These are phyloP conservation scores for Cladosporium sp. DNA, from an alignment of 2,329 filamentous ascomycete species.

Conservation along the genomic window DNA sequence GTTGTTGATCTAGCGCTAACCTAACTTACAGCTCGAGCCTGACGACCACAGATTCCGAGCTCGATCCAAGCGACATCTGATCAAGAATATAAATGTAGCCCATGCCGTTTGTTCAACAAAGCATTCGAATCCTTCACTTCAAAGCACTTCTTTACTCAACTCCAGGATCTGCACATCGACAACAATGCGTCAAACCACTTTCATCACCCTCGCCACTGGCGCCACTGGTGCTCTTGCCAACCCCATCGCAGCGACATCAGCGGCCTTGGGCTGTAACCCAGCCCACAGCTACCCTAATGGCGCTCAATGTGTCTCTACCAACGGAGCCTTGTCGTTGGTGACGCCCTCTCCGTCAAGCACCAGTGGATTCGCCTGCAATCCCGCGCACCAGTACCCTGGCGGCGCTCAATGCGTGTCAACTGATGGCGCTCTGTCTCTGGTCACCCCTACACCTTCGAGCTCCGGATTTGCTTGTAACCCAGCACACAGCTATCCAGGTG, in stretches of 20 bases:
- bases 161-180: not conserved
- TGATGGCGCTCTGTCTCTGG: slow-evolving; percentile 16
- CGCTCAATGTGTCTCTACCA: slow-evolving; percentile 18
- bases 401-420: slow-evolving; percentile 17
- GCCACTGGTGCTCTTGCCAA: slow-evolving; percentile 8
- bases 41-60: too few relatives aligned
- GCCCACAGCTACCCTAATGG: slow-evolving; percentile 22
- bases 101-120: too few relatives aligned
- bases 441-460: slow-evolving; percentile 11
- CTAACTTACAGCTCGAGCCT: too few relatives aligned
- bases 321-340: slow-evolving; percentile 19
- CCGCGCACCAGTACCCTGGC: slow-evolving; percentile 18
- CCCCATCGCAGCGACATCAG: slow-evolving; percentile 2
- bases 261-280: slow-evolving; percentile 22
- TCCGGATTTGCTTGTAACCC: slow-evolving; percentile 15
- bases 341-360: slow-evolving; percentile 7
- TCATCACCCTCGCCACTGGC: slow-evolving; percentile 1
- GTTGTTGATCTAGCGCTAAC: too few relatives aligned
- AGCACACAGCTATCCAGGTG: slow-evolving; percentile 18
- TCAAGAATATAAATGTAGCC: too few relatives aligned
- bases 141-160: too few relatives aligned
- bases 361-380: slow-evolving; percentile 14
- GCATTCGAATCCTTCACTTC: too few relatives aligned
- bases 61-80: too few relatives aligned
- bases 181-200: not conserved